Evolutionary conservation across 2,329 filamentous ascomycete species (phyloP).

Genomic region (Penicillium expansum): DNA sequence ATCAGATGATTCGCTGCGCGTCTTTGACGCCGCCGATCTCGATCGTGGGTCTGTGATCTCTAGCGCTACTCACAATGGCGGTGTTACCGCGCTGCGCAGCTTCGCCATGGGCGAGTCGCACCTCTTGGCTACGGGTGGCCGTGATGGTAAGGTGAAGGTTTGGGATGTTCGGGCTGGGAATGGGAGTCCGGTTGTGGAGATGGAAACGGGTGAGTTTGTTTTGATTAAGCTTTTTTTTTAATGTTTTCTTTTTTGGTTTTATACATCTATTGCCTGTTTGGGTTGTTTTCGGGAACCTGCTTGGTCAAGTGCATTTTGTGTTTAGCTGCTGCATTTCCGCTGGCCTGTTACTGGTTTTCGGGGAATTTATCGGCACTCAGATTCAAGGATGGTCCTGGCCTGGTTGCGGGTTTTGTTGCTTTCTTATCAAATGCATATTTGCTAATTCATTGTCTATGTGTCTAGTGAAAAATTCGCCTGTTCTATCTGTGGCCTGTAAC

Average conservation of each 20-base stretch:
- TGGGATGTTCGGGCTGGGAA: slow-evolving; percentile 41
- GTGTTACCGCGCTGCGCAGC: slow-evolving; percentile 40
- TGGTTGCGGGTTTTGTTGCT: not conserved
- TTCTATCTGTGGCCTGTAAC: slow-evolving; percentile 54
- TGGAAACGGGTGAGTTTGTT: slow-evolving; percentile 36
- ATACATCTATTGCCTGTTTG: slow-evolving; percentile 4
- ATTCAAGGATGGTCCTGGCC: slow-evolving; percentile 9
- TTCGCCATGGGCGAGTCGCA: slow-evolving; percentile 28
- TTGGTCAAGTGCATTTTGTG: not conserved
- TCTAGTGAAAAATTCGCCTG: slow-evolving; percentile 48
- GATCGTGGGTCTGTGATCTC: slow-evolving; percentile 20
- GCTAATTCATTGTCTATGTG: slow-evolving; percentile 15
- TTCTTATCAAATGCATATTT: not conserved
- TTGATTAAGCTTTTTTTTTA: slow-evolving; percentile 4
- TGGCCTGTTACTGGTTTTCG: slow-evolving; percentile 10
- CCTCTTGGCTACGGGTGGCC: slow-evolving; percentile 37
- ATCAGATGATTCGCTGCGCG: slow-evolving; percentile 46
- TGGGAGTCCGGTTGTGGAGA: slow-evolving; percentile 29
- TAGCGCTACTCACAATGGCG: slow-evolving; percentile 30
- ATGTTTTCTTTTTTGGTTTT: slow-evolving; percentile 2
- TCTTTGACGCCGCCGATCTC: slow-evolving; percentile 40
- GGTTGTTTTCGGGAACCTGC: slow-evolving; percentile 3
- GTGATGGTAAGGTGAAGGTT: slow-evolving; percentile 42
- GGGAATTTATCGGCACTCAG: slow-evolving; percentile 14
- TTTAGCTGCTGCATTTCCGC: slow-evolving; percentile 6